Conservation (phyloP, 202 grass and related monocot species). For the Hordeum pubiflorum region DNA sequence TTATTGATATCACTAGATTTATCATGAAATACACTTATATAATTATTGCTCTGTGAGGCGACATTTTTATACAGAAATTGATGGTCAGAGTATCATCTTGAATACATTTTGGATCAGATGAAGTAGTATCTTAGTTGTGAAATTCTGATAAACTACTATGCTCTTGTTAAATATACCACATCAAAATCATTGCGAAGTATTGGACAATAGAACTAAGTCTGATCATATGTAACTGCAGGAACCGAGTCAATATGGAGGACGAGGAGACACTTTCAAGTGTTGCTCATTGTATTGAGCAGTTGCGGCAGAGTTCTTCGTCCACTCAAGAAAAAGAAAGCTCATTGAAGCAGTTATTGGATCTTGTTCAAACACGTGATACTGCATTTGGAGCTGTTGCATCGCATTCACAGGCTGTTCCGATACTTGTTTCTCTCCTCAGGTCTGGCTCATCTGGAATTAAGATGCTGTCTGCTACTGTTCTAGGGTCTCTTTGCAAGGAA, state of each 20-base stretch:
- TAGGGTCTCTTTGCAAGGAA: constrained; percentile 99
- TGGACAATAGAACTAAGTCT: not conserved
- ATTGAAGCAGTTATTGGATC: constrained; percentile 83
- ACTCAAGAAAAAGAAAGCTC: constrained; percentile 86
- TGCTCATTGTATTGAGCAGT: constrained; percentile 95
- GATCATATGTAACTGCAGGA: constrained; percentile 43
- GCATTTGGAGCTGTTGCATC: constrained; percentile 90
- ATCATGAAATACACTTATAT: not conserved
- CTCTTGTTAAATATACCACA: not conserved
- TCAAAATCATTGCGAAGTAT: not conserved
- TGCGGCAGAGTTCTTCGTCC: constrained; percentile 73
- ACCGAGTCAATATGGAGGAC: constrained; percentile 69
- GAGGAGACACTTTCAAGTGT: constrained; percentile 94
- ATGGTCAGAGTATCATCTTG: not conserved
- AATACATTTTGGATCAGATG: not conserved
- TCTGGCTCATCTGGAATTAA: constrained; percentile 82
- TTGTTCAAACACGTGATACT: constrained; percentile 92
- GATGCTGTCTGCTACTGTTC: constrained; percentile 79
- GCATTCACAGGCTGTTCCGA: constrained; percentile 86
- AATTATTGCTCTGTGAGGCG: not conserved
- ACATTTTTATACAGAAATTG: not conserved
- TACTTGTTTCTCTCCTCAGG: constrained; percentile 93
- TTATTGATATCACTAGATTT: not conserved
- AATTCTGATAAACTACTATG: not conserved
- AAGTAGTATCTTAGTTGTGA: not conserved